Evolutionary conservation across 2,329 filamentous ascomycete genomes (phyloP).

Genomic region (Septoria petroselini): DNA sequence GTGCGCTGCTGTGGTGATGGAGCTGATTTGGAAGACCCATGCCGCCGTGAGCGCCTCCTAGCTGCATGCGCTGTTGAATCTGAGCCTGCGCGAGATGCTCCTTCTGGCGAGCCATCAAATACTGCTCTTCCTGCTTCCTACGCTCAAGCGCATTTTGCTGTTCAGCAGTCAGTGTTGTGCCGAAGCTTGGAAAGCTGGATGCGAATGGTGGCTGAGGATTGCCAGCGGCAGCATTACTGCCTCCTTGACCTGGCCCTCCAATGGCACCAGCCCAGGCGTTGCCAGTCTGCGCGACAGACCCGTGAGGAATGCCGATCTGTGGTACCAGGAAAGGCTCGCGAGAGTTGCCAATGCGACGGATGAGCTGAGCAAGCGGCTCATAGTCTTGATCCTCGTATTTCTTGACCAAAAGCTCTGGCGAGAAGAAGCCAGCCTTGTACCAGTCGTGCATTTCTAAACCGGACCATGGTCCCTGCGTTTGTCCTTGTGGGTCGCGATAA

Average conservation of each 20-base stretch:
- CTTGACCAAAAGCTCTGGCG: constrained; percentile 87
- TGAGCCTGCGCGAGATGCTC: constrained; percentile 89
- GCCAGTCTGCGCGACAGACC: constrained; percentile 55
- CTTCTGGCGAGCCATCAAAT: constrained; percentile 91
- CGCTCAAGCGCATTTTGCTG: constrained; percentile 97
- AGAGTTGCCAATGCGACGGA: constrained; percentile 93
- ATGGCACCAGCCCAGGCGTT: constrained; percentile 43
- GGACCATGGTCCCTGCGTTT: constrained; percentile 90
- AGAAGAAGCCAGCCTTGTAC: constrained; percentile 99
- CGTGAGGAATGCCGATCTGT: constrained; percentile 92
- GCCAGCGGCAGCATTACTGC: constrained; percentile 10
- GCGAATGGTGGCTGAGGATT: constrained; percentile 74
- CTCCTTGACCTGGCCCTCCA: constrained; percentile 9
- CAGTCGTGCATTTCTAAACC: constrained; percentile 99
- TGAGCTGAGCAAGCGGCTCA: constrained; percentile 90
- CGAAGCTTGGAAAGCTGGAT: constrained; percentile 91
- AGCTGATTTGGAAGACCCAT: constrained; percentile 55
- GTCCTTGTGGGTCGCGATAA: constrained; percentile 90
- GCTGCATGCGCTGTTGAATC: constrained; percentile 68
- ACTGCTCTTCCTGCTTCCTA: constrained; percentile 96
- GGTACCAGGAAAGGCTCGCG: constrained; percentile 96
- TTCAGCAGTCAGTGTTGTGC: constrained; percentile 91
- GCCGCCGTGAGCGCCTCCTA: constrained; percentile 49
- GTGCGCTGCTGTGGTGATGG: constrained; percentile 91
- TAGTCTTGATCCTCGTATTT: constrained; percentile 92